These are phyloP conservation scores for Panicum miliaceum DNA, from an alignment of 176 grass and related monocot genomes.

Conservation along the genomic window DNA sequence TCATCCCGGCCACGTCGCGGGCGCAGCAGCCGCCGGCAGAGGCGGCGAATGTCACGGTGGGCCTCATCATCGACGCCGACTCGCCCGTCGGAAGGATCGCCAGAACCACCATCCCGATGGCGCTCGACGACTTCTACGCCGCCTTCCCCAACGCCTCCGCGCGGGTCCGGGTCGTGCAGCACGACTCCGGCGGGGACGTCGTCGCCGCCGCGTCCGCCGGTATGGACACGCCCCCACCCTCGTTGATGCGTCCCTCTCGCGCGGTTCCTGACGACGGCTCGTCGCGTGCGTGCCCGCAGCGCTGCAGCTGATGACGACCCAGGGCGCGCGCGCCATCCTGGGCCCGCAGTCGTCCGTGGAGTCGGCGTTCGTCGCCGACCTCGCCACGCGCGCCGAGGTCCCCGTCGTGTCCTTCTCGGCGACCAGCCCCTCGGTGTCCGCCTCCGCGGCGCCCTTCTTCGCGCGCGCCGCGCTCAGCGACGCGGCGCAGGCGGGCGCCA, in stretches of 20 bases:
- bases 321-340: conserved; percentile 62
- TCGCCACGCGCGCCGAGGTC: conserved; percentile 41
- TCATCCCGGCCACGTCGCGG: neutral
- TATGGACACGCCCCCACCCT: neutral
- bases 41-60: conserved; percentile 43
- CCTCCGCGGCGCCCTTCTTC: conserved; percentile 48
- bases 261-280: neutral
- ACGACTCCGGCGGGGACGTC: conserved; percentile 57
- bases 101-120: conserved; percentile 54
- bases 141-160: conserved; percentile 41
- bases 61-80: conserved; percentile 55
- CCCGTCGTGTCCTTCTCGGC: conserved; percentile 72
- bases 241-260: neutral
- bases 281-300: conserved; percentile 37
- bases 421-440: conserved; percentile 69
- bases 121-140: conserved; percentile 66
- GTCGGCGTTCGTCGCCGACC: conserved; percentile 56
- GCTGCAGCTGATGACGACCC: conserved; percentile 47
- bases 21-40: conserved; percentile 15
- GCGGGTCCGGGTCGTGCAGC: conserved; percentile 32
- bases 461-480: conserved; percentile 54
- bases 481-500: conserved; percentile 44
- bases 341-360: conserved; percentile 65
- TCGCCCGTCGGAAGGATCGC: conserved; percentile 57
- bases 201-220: conserved; percentile 65